Evolutionary conservation across 2,329 filamentous ascomycete genomes (phyloP).

Genomic region (Cladorrhinum sp.): DNA sequence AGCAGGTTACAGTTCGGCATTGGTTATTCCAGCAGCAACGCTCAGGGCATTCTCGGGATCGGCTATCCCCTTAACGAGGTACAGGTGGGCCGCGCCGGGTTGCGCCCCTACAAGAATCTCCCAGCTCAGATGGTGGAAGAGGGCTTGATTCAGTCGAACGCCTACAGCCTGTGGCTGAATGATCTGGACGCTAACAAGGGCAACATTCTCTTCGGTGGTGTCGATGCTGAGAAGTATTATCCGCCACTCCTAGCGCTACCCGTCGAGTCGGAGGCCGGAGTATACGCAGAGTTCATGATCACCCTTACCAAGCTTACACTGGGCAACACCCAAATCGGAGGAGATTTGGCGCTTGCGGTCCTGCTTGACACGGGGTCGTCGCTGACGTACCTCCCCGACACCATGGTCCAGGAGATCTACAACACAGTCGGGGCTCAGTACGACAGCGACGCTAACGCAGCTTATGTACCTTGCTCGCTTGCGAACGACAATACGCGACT

Average conservation of each 20-base stretch:
- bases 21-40: conserved; percentile 59
- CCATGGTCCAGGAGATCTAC: conserved; percentile 53
- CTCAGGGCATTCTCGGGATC: conserved; percentile 78
- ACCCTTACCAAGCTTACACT: conserved; percentile 60
- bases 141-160: conserved; percentile 60
- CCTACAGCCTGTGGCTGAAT: conserved; percentile 74
- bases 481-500: conserved; percentile 41
- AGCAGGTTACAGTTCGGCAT: conserved; percentile 67
- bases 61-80: conserved; percentile 80
- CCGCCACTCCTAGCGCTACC: conserved; percentile 66
- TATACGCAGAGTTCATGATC: conserved; percentile 63
- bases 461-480: conserved; percentile 60
- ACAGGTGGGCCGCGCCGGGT: conserved; percentile 56
- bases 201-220: conserved; percentile 70
- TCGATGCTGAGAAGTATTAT: conserved; percentile 63
- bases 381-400: conserved; percentile 63
- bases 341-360: conserved; percentile 54
- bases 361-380: conserved; percentile 70
- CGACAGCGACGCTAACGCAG: conserved; percentile 48
- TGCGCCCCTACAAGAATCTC: conserved; percentile 62
- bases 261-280: conserved; percentile 52
- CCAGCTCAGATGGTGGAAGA: conserved; percentile 61
- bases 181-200: conserved; percentile 64
- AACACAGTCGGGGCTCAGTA: conserved; percentile 57
- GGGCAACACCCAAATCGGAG: conserved; percentile 41